Evolutionary conservation across 805 yeast species (phyloP), one percentile per base, ranked within the genome.

Genomic region (Cyberlindnera americana): DNA sequence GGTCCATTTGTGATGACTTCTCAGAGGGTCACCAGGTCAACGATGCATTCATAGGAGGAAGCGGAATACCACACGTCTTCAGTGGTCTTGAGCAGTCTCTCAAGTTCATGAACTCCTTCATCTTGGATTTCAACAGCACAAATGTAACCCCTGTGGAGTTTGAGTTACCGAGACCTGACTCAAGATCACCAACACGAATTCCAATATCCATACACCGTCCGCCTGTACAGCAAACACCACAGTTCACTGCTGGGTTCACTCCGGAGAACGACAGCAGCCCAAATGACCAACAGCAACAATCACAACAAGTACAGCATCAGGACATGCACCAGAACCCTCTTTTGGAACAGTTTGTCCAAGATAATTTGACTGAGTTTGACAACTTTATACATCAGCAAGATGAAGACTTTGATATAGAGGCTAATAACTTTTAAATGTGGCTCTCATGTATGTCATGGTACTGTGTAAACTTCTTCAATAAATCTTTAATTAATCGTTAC

Each of bases 1-100:
- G 90, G 90, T 79, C 85, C 1, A 79, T 83, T 19, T 83, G 91
- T 60, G 91, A 83, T 42, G 95, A 85, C 61, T 85, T 85, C 49
- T 79, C 87, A 43, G 93, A 84, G 52, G 90, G 86, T 12, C 88
- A 82, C 53, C 91, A 84, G 56, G 93, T 85, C 6, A 77, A 77
- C 39, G 73, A 71, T 42, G 91, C 93, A 0, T 77, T 67, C 54
- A 65, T 70, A 22, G 78, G 78, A 4, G 85, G 86, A 2, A 67
- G 77, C 3, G 72, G 73, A 16, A 67, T 78, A 12, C 89, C 90
- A 1, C 93, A 84, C 60, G 75, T 81, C 2, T 61, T 83, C 28
- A 79, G 76, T 18, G 93, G 91, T 1, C 57, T 66, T 10, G 68
- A 66, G 51, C 64, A 62, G 32, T 72, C 81, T 2, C 60, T 78